Base-by-base conservation (phyloP, 2,329 filamentous ascomycete species). In the Pseudonectria buxi region DNA sequence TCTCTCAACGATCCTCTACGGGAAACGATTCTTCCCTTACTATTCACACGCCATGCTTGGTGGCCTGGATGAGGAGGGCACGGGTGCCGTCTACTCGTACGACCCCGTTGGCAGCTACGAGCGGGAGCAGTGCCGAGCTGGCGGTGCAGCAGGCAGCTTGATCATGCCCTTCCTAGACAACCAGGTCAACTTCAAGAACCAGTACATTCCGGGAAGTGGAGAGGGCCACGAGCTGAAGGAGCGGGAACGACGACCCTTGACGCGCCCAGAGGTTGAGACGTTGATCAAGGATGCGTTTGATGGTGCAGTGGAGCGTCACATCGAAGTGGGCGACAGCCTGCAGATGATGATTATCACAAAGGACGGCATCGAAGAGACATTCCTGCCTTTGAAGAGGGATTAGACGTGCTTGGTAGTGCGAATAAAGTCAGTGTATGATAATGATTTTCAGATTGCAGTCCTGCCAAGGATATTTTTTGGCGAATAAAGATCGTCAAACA, bases 141-240 rank as follows among this genome's bases (percentile, higher is more conserved):
- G 86, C 28, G 92, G 92, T 53, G 89, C 92, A 11, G 89, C 89
- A 14, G 83, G 87, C 35, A 92, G 86, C 56, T 69, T 98, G 63
- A 98, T 98, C 66, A 98, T 95, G 86, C 92, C 92, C 2, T 98
- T 98, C 74, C 68, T 98, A 57, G 92, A 98, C 65, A 98, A 98
- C 64, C 94, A 98, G 68, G 92, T 98, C 71, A 96, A 96, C 70
- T 90, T 90, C 74, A 98, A 95, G 77, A 98, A 98, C 63, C 90
- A 95, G 71, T 94, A 95, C 61, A 74, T 92, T 37, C 88, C 90
- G 10, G 86, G 83, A 30, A 90, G 85, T 53, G 88, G 87, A 38
- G 75, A 77, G 41, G 90, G 90, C 28, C 85, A 95, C 63, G 82
- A 81, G 35, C 68, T 95, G 53, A 68, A 84, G 68, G 76, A 83